Conservation (phyloP, 2,329 filamentous ascomycete genomes). For the Fusarium piperis region DNA sequence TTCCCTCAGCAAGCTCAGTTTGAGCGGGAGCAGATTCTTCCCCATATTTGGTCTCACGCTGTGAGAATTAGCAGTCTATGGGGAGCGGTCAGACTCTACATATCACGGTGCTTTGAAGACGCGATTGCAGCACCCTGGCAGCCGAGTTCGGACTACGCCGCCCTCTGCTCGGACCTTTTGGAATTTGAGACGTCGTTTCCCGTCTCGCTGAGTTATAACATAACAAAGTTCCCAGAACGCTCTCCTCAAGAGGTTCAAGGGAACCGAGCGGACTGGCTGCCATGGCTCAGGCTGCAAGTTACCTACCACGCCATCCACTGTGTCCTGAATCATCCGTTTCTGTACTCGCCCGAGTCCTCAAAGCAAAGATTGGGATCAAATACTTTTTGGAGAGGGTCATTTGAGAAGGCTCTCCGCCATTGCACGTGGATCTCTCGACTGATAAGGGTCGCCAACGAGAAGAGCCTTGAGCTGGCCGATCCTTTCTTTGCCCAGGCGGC, state of each 20-base stretch:
- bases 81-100: conserved; percentile 7
- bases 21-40: background rate
- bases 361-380: conserved; percentile 6
- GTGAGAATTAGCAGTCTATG: conserved; percentile 5
- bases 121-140: conserved; percentile 5
- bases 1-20: background rate
- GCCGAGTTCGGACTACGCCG: conserved; percentile 19
- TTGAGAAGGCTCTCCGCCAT: conserved; percentile 16
- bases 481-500: conserved; percentile 29
- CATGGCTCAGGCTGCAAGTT: conserved; percentile 19
- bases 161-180: background rate
- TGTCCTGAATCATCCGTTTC: conserved; percentile 20
- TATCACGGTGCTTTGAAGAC: conserved; percentile 21
- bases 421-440: conserved; percentile 28
- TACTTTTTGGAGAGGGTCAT: conserved; percentile 22
- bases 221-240: background rate
- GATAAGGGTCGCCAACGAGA: conserved; percentile 13
- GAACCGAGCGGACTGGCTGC: conserved; percentile 2
- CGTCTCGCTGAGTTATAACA: conserved; percentile 4
- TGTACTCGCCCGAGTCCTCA: conserved; percentile 10
- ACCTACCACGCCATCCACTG: conserved; percentile 24
- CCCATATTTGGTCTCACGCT: conserved; percentile 7
- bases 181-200: conserved; percentile 9
- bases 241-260: background rate
- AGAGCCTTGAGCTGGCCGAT: conserved; percentile 9